phyloP scores from a whole-genome alignment of 106 monocot genomes.

The Chionographis japonica region DNA sequence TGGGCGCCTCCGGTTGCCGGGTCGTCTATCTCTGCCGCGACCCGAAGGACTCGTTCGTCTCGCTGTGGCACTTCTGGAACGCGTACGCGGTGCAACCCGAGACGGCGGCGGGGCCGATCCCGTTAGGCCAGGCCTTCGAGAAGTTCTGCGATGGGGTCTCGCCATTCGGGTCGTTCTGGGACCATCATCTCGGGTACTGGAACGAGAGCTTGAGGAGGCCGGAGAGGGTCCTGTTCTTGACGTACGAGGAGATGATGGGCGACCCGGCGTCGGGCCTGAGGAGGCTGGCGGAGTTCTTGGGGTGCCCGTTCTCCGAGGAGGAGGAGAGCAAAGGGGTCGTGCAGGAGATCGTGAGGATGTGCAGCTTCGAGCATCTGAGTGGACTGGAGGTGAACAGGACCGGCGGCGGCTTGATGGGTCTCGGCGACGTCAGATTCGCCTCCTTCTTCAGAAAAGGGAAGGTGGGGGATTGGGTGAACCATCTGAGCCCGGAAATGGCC shows the following conservation, averaged over 20 bases:
- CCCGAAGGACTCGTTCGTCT: constrained; percentile 39
- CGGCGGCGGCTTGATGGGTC: neutral
- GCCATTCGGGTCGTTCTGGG: constrained; percentile 20
- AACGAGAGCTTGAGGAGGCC: neutral
- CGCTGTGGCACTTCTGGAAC: constrained; percentile 16
- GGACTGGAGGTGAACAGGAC: constrained; percentile 13
- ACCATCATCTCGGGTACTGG: constrained; percentile 28
- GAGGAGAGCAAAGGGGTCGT: constrained; percentile 15
- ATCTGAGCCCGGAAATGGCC: constrained; percentile 34
- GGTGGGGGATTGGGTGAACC: constrained; percentile 40
- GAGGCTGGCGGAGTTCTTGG: constrained; percentile 20
- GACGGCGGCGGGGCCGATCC: neutral
- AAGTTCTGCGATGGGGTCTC: constrained; percentile 1
- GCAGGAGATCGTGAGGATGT: constrained; percentile 7
- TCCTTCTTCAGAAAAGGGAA: constrained; percentile 24
- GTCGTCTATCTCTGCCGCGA: constrained; percentile 34
- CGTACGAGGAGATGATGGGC: constrained; percentile 19
- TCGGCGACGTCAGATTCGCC: neutral
- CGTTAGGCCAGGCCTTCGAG: constrained; percentile 6
- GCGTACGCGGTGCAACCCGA: no score
- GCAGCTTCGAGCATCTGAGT: constrained; percentile 27
- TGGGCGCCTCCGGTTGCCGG: constrained; percentile 10
- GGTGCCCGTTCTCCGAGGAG: constrained; percentile 18
- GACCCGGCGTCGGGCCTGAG: neutral
- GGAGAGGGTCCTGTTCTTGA: constrained; percentile 16